Evolutionary conservation across 345 rosid species (phyloP), one percentile per base, ranked within the genome.

Genomic region (Gossypium stocksii): DNA sequence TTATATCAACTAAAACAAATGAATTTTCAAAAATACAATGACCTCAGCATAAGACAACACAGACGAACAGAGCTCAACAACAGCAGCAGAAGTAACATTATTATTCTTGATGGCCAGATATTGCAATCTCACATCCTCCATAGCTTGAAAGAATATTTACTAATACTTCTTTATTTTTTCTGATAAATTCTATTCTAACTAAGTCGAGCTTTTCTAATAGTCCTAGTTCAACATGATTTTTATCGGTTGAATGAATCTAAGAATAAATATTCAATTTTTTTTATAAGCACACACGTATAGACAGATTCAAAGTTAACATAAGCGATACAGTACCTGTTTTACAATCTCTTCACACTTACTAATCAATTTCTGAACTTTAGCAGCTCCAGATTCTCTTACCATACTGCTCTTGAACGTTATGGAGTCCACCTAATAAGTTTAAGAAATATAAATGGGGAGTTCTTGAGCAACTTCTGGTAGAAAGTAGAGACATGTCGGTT

Each of bases 271-370:
- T 29, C 59, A 20, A 73, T 68, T 66, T 15, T 44, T 19, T 13
- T 19, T 52, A 6, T 51, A 19, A 20, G 34, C 27, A 64, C 23
- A 16, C 12, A 5, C 0, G 8, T 9, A 7, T 15, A 22, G 7
- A 34, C 11, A 13, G 46, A 62, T 38, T 65, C 20, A 43, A 65
- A 56, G 12, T 3, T 51, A 70, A 57, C 51, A 70, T 51, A 38
- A 66, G 71, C 45, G 49, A 27, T 59, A 29, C 12, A 14, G 13
- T 69, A 95, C 99, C 96, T 93, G 88, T 78, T 88, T 82, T 41
- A 85, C 85, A 54, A 90, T 74, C 83, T 89, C 92, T 81, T 87
- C 91, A 23, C 87, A 78, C 86, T 87, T 93, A 53, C 45, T 23
- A 15, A 84, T 80, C 77, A 90, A 70, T 49, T 78, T 81, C 61